phyloP scores from a whole-genome alignment of 1,284 basidiomycete genomes.

The Singerocomus inundabilis region DNA sequence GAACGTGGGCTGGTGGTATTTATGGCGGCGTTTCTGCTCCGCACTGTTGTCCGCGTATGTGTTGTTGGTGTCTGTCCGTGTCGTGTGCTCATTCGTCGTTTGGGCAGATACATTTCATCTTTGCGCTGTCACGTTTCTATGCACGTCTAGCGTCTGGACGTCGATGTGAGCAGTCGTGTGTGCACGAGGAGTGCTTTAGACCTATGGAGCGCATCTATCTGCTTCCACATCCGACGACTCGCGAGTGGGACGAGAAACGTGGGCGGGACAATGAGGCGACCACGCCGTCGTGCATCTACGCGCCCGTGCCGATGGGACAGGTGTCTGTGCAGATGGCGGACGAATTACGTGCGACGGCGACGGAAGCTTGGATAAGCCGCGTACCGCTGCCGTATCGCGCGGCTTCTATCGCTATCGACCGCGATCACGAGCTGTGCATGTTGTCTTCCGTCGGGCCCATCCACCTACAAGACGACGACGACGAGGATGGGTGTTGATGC shows the following conservation, averaged over 20 bases:
- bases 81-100: too few species aligned
- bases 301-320: conserved; percentile 58
- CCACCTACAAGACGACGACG: conserved; percentile 16
- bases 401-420: not conserved
- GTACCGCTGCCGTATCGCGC: conserved; percentile 6
- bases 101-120: conserved; percentile 73
- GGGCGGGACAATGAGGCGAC: conserved; percentile 21
- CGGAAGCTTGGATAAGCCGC: conserved; percentile 60
- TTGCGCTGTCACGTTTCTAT: conserved; percentile 66
- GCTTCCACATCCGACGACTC: conserved; percentile 39
- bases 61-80: too few species aligned
- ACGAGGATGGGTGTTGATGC: too few species aligned
- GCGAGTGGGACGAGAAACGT: conserved; percentile 10
- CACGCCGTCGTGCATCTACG: conserved; percentile 46
- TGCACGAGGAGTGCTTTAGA: conserved; percentile 4
- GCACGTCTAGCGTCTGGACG: conserved; percentile 45
- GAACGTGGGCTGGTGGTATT: conserved; percentile 60
- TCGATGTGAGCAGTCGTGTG: conserved; percentile 14
- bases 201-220: conserved; percentile 55
- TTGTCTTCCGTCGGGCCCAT: conserved; percentile 23
- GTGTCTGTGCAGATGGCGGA: conserved; percentile 45
- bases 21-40: conserved; percentile 55
- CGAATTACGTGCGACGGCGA: conserved; percentile 54
- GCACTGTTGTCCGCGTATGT: conserved; percentile 64
- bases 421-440: not conserved